These are phyloP conservation scores for Globisporangium alternatum DNA, from an alignment of 352 stramenopile species.

Conservation along the genomic window DNA sequence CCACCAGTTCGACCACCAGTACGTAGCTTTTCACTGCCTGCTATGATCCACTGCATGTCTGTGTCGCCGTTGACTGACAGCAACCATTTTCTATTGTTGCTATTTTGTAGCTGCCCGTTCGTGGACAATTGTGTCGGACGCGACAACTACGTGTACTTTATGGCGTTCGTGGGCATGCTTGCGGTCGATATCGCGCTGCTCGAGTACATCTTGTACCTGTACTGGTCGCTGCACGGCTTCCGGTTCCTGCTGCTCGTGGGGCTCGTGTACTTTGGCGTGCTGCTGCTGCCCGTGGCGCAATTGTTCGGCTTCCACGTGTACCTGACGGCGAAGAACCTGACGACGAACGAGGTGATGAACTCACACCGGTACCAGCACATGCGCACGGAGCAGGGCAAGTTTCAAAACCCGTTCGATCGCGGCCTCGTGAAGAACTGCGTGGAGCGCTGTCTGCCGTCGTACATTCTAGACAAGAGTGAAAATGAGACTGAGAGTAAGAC, in stretches of 20 bases:
- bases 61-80: constrained; percentile 61
- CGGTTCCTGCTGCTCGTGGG: constrained; percentile 26
- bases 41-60: constrained; percentile 9
- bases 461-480: neutral
- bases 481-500: neutral
- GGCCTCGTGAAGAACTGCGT: constrained; percentile 27
- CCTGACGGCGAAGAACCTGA: constrained; percentile 66
- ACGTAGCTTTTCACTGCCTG: constrained; percentile 24
- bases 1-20: constrained; percentile 98
- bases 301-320: constrained; percentile 73
- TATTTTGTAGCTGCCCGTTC: constrained; percentile 88
- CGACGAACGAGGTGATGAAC: constrained; percentile 80
- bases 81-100: neutral
- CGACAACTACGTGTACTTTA: constrained; percentile 94
- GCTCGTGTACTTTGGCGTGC: constrained; percentile 45
- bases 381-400: constrained; percentile 22
- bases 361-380: constrained; percentile 60
- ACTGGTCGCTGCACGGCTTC: constrained; percentile 44
- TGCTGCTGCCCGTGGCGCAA: constrained; percentile 50
- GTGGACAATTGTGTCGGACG: constrained; percentile 98
- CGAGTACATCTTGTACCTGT: constrained; percentile 59
- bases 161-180: constrained; percentile 56
- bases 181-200: constrained; percentile 42
- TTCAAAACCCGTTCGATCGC: constrained; percentile 36
- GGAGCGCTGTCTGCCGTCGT: constrained; percentile 31